A percentile compares a stretch with the other conserved stretches of the same genome.
phyloP scores from a whole-genome alignment of 1,284 basidiomycete genomes.

The Cutaneotrichosporon curvatum region DNA sequence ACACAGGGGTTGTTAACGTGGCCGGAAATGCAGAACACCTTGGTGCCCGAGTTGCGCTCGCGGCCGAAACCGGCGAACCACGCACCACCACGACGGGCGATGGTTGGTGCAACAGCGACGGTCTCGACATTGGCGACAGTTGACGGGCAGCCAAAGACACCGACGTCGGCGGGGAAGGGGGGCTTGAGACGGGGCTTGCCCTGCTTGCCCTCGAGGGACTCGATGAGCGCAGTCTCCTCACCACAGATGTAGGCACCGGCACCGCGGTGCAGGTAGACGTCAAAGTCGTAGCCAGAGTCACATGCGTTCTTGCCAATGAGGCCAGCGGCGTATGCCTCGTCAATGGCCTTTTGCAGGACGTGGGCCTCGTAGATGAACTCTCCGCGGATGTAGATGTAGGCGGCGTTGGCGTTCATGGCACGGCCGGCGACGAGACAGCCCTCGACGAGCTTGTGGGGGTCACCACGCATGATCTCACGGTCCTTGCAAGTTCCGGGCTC shows the following conservation, averaged over 20 bases:
- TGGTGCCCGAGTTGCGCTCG: conserved; percentile 89
- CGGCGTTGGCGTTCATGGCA: conserved; percentile 86
- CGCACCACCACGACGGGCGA: conserved; percentile 78
- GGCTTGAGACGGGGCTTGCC: conserved; percentile 97
- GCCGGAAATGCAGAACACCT: conserved; percentile 90
- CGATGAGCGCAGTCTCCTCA: conserved; percentile 96
- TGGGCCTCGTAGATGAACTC: conserved; percentile 95
- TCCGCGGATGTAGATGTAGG: conserved; percentile 98
- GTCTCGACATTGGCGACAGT: conserved; percentile 99
- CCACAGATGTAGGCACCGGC: conserved; percentile 98
- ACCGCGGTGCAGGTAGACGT: conserved; percentile 94
- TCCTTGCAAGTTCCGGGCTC: conserved; percentile 99
- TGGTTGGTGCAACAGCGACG: conserved; percentile 93
- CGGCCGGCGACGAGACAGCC: conserved; percentile 97
- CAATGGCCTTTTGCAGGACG: conserved; percentile 88
- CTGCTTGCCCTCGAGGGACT: conserved; percentile 93
- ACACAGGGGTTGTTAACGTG: conserved; percentile 99
- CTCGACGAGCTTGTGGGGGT: conserved; percentile 97
- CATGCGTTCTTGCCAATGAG: conserved; percentile 89
- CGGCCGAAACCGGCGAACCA: conserved; percentile 94
- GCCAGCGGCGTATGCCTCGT: conserved; percentile 89
- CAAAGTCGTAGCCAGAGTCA: conserved; percentile 85
- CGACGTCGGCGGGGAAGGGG: conserved; percentile 98
- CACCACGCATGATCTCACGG: conserved; percentile 93
- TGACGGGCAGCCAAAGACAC: conserved; percentile 90